Evolutionary conservation across 257 asterid genomes (phyloP).

Genomic region (Agastache rugosa): DNA sequence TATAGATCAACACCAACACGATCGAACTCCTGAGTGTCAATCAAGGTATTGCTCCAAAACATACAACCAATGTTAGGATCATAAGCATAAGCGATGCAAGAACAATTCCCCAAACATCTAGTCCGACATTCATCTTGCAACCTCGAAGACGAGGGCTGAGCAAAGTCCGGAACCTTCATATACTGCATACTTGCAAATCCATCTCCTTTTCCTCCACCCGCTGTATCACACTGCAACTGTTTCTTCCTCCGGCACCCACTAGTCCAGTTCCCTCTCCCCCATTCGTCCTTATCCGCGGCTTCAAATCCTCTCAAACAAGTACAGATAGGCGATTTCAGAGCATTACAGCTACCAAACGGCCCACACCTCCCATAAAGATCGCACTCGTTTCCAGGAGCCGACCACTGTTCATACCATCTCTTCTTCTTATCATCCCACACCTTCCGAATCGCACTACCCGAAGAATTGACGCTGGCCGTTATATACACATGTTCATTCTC

Average conservation of each 20-base stretch:
- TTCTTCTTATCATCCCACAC: conserved; percentile 17
- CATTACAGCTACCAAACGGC: conserved; percentile 47
- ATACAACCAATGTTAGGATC: conserved; percentile 52
- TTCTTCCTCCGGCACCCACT: conserved; percentile 43
- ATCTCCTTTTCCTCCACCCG: conserved; percentile 9
- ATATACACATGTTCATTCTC: background rate
- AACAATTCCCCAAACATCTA: conserved; percentile 3
- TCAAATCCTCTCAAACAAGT: conserved; percentile 50
- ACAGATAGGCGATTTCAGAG: conserved; percentile 35
- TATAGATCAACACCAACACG: conserved; percentile 51
- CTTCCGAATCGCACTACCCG: background rate
- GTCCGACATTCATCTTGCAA: background rate
- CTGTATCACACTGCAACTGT: conserved; percentile 31
- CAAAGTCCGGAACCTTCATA: conserved; percentile 27
- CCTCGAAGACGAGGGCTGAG: background rate
- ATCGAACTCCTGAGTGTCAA: conserved; percentile 48
- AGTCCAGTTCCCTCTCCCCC: conserved; percentile 48
- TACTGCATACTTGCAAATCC: conserved; percentile 34
- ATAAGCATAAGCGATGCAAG: conserved; percentile 39
- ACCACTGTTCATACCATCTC: conserved; percentile 26
- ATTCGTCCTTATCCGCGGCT: conserved; percentile 34
- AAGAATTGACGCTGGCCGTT: conserved; percentile 18
- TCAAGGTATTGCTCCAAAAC: conserved; percentile 52
- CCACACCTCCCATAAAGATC: conserved; percentile 51
- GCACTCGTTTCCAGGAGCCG: conserved; percentile 25